Evolutionary conservation across 495 filamentous ascomycete genomes (phyloP), one percentile per base, ranked within the genome.

Genomic region (Jackrogersella minutella): DNA sequence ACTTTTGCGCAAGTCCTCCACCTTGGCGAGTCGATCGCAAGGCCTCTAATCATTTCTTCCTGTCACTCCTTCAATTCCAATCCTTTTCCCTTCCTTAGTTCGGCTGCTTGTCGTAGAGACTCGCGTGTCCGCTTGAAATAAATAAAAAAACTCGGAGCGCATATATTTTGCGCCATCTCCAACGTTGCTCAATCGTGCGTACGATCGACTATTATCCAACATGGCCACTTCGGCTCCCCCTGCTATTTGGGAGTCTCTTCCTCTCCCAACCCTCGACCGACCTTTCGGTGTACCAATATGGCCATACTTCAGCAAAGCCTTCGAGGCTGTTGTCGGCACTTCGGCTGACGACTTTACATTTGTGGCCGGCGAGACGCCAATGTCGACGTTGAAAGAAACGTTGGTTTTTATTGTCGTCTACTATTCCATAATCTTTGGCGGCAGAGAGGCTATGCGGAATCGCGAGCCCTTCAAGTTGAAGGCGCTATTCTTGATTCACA

Each of bases 261-360:
- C 88, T 50, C 49, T 88, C 55, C 94, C 94, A 24, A 91, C 91
- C 33, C 82, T 97, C 68, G 93, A 97, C 76, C 86, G 91, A 69
- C 95, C 95, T 10, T 97, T 99, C 74, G 95, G 93, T 73, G 82
- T 97, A 62, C 81, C 90, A 40, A 78, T 98, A 78, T 99, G 95
- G 95, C 94, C 95, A 61, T 86, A 95, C 79, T 99, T 98, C 85
- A 89, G 88, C 80, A 87, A 91, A 79, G 87, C 84, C 71, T 97
- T 89, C 79, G 87, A 89, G 75, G 73, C 77, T 33, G 85, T 91
- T 44, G 84, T 82, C 54, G 94, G 93, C 64, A 90, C 88, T 74
- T 82, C 86, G 51, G 86, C 90, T 50, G 83, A 90, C 47, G 86
- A 91, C 59, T 91, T 92, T 73, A 78, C 80, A 51, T 91, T 93